phyloP scores from a whole-genome alignment of 1,284 basidiomycete genomes.

The Microbotryum lychnidis-dioicae region DNA sequence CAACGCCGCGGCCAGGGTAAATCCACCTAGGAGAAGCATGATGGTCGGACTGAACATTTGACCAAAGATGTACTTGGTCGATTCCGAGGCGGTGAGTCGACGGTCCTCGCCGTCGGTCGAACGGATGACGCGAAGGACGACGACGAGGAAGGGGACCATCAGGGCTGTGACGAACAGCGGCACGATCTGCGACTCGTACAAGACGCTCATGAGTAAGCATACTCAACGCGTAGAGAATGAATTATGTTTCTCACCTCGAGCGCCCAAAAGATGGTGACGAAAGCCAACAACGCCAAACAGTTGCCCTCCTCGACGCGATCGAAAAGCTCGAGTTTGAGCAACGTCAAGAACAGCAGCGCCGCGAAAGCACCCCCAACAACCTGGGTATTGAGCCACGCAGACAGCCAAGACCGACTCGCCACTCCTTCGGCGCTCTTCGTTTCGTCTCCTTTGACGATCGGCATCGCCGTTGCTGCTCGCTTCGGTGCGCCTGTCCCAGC shows the following conservation, averaged over 20 bases:
- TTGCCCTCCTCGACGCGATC: constrained; percentile 71
- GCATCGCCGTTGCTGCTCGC: constrained; percentile 23
- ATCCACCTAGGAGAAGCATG: constrained; percentile 86
- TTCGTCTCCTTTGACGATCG: constrained; percentile 46
- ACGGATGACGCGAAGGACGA: constrained; percentile 74
- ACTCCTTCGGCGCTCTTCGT: constrained; percentile 43
- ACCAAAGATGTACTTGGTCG: constrained; percentile 66
- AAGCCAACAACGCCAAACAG: constrained; percentile 81
- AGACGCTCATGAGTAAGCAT: background rate
- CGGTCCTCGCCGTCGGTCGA: constrained; percentile 51
- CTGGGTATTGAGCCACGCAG: constrained; percentile 53
- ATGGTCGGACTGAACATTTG: constrained; percentile 77
- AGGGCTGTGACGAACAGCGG: constrained; percentile 94
- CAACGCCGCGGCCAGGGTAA: constrained; percentile 93
- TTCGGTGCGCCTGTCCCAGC: constrained; percentile 43
- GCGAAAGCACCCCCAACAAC: constrained; percentile 55
- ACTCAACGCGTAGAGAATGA: background rate
- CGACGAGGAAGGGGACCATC: constrained; percentile 79
- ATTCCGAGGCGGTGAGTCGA: constrained; percentile 58
- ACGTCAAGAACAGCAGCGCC: constrained; percentile 50
- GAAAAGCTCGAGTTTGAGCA: constrained; percentile 57
- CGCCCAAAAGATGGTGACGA: constrained; percentile 93
- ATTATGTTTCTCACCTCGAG: constrained; percentile 61
- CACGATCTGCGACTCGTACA: constrained; percentile 56
- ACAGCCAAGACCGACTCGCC: constrained; percentile 50